phyloP scores from a whole-genome alignment of 306 rosid species.

The Vigna trinervia region DNA sequence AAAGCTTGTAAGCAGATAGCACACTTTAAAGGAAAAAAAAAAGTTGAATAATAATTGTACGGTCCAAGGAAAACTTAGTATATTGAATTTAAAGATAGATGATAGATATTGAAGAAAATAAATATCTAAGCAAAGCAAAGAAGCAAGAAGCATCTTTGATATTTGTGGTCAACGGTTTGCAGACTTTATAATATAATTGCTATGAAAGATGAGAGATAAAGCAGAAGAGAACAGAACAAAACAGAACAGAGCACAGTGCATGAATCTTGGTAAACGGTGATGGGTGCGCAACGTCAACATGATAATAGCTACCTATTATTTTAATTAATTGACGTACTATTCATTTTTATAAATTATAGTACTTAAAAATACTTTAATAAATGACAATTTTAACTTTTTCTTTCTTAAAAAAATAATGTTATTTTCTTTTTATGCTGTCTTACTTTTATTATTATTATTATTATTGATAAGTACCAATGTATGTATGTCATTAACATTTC shows the following conservation, averaged over 20 bases:
- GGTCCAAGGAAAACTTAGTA: conserved; percentile 2
- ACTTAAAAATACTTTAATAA: no score
- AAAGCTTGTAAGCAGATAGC: neutral
- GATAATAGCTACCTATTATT: conserved; percentile 39
- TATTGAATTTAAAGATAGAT: neutral
- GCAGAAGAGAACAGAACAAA: neutral
- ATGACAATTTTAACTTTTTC: no score
- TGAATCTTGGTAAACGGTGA: conserved; percentile 42
- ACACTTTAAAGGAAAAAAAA: neutral
- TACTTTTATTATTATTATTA: no score
- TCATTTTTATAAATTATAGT: no score
- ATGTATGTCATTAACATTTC: no score
- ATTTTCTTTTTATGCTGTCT: no score
- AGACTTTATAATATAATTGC: neutral
- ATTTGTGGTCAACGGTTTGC: conserved; percentile 47
- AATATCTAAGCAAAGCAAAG: conserved; percentile 20
- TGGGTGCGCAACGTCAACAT: conserved; percentile 36
- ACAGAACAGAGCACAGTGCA: neutral
- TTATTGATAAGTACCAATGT: no score
- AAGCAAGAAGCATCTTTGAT: conserved; percentile 15
- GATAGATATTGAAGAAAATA: neutral
- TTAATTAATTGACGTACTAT: neutral
- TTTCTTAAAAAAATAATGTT: no score
- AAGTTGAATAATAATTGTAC: neutral
- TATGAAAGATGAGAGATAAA: neutral